Evolutionary conservation across 768 basidiomycete species (phyloP).

Genomic region (Collybia mongolica): DNA sequence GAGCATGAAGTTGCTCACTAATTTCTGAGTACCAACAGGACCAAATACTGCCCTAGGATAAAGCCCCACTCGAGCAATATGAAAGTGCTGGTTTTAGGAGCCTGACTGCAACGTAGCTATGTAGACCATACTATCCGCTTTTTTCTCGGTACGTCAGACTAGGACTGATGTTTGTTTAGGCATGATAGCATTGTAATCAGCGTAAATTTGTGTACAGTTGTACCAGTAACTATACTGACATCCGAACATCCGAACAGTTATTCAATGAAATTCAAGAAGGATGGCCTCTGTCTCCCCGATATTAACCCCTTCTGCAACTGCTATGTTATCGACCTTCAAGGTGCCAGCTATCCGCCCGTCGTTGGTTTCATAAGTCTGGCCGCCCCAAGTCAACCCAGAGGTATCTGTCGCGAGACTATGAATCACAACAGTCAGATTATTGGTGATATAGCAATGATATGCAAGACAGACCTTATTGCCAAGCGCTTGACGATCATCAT

Average conservation of each 20-base stretch:
- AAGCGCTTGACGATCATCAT: constrained; percentile 48
- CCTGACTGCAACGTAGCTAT: too few species aligned
- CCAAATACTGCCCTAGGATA: too few species aligned
- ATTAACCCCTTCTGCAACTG: constrained; percentile 37
- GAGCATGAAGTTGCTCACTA: too few species aligned
- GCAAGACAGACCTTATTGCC: constrained; percentile 37
- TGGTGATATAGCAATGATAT: background rate
- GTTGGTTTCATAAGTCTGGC: constrained; percentile 54
- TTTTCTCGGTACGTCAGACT: too few species aligned
- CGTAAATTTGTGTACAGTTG: too few species aligned
- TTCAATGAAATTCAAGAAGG: constrained; percentile 31
- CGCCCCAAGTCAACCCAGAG: constrained; percentile 54
- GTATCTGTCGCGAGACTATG: constrained; percentile 47
- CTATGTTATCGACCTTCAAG: constrained; percentile 22
- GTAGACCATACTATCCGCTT: too few species aligned
- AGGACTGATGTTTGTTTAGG: too few species aligned
- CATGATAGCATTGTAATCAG: too few species aligned
- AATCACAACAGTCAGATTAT: background rate
- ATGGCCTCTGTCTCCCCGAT: constrained; percentile 49
- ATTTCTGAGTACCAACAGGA: too few species aligned
- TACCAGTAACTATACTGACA: too few species aligned
- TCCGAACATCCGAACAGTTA: background rate
- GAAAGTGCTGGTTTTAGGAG: too few species aligned
- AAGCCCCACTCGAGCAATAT: too few species aligned
- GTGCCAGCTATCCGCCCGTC: constrained; percentile 39